Base-by-base conservation (phyloP, 2,329 filamentous ascomycete species). In the Phyllosticta citribraziliensis region DNA sequence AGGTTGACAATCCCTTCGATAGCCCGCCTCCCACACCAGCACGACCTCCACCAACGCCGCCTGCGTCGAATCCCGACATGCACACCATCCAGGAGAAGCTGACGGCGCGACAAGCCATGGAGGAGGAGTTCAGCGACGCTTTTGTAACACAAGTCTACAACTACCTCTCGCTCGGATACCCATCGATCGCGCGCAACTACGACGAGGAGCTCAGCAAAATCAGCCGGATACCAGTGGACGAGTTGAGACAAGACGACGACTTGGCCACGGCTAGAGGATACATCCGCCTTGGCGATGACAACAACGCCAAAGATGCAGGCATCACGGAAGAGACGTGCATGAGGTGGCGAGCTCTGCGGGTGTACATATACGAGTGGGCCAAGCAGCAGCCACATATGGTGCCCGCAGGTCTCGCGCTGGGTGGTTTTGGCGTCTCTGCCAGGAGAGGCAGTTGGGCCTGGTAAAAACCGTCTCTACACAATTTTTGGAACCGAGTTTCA, bases 141-240 rank as follows among this genome's bases (percentile, higher is more conserved):
- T 96, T 97, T 71, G 85, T 97, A 61, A 96, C 92, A 0, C 93
- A 97, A 74, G 92, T 97, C 8, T 97, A 95, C 80, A 97, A 97
- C 73, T 97, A 97, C 73, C 81, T 97, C 17, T 96, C 91, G 0
- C 82, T 97, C 5, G 93, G 93, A 5, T 97, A 97, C 72, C 92
- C 93, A 2, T 87, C 89, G 35, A 85, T 91, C 68, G 93, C 92
- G 11, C 84, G 88, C 22, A 82, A 84, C 47, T 97, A 89, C 69
- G 93, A 97, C 70, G 82, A 86, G 11, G 93, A 97, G 76, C 79
- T 97, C 20, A 84, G 86, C 66, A 90, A 88, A 70, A 95, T 97
- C 61, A 88, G 87, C 33, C 80, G 82, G 10, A 85, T 96, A 6
- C 71, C 83, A 0, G 70, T 93, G 8, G 78, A 81, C 2, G 87